These are phyloP conservation scores for Aurantiochytrium sp. DNA, from an alignment of 108 stramenopile species.

Conservation along the genomic window DNA sequence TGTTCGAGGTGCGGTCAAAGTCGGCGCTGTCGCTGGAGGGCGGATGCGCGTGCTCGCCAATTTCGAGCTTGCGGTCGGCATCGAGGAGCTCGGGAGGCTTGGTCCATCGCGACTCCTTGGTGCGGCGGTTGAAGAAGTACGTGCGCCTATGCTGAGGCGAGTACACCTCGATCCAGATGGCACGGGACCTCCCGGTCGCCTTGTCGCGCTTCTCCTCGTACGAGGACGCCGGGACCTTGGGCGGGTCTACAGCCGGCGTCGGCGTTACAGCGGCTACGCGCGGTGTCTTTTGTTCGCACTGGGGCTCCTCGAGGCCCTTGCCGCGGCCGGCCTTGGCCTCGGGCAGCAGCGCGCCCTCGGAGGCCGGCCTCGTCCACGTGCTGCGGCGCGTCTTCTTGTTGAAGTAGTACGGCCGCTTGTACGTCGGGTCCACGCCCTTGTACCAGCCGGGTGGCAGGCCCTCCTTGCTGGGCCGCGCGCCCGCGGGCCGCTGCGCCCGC, in stretches of 20 bases:
- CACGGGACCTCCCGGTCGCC: neutral
- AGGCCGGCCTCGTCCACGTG: conserved; percentile 4
- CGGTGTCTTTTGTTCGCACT: neutral
- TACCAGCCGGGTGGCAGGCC: conserved; percentile 8
- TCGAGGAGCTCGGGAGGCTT: neutral
- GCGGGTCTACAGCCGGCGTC: neutral
- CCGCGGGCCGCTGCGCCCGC: neutral
- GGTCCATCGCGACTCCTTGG: conserved; percentile 9
- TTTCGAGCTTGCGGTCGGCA: neutral
- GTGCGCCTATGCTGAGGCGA: neutral
- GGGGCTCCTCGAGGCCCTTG: neutral
- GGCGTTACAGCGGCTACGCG: neutral
- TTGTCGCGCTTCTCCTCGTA: neutral
- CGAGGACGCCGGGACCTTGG: neutral
- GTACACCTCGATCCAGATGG: conserved; percentile 14
- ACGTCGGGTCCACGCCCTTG: conserved; percentile 2
- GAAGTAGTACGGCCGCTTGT: conserved; percentile 29
- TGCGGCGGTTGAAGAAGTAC: conserved; percentile 28
- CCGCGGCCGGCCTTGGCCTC: neutral
- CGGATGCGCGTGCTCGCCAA: neutral
- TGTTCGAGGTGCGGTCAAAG: neutral
- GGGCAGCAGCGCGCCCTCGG: neutral
- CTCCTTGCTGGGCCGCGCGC: neutral
- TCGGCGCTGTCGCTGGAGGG: neutral
- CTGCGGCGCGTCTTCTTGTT: conserved; percentile 28